Base-by-base conservation (phyloP, 2,329 filamentous ascomycete species). In the Colletotrichum echinochloae region DNA sequence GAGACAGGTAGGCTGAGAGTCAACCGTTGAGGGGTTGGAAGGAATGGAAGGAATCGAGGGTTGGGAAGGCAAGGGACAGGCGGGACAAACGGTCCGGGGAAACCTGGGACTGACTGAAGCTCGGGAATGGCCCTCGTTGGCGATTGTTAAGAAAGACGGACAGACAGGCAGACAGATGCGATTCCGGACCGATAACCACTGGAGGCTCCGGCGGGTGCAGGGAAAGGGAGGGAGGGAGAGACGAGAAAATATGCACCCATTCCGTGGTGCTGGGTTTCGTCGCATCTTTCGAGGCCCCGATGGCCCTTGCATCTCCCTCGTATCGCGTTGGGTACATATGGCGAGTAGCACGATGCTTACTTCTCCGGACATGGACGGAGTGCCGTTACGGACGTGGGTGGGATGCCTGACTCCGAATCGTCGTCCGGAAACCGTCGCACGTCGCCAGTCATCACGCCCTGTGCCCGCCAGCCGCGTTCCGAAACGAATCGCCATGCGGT, bases 1-100 rank as follows among this genome's bases (percentile, higher is more conserved):
- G n/a, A 44, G 41, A 61, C 64, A 61, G 48, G 54, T 48, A 39
- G 56, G 37, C 64, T 37, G 56, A 46, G 57, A 59, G 35, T 37
- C 37, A 49, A 66, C 56, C 41, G 57, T 62, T 71, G 46, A 28
- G 60, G 28, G 37, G 35, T 62, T 46, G 49, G 39, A 54, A 54
- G 68, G 68, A 71, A 71, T 62, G 54, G 68, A 68, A 68, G 57
- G 28, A 57, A 71, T 54, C 57, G 57, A 71, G 59, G 37, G 37
- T 59, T 67, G 64, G 57, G 57, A 62, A 52, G 66, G 44, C 68
- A 71, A 71, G 68, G 68, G 68, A 63, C 41, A 61, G n/a, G 18
- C 35, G 30, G n/a, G n/a, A 20, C 37, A 48, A 20, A 30, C 41
- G 33, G 44, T 30, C 30, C 44, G 12, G 16, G 20, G 57, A 11